Evolutionary conservation across 805 yeast species (phyloP), one percentile per base, ranked within the genome.

Genomic region (Lipomyces yamanashiensis): DNA sequence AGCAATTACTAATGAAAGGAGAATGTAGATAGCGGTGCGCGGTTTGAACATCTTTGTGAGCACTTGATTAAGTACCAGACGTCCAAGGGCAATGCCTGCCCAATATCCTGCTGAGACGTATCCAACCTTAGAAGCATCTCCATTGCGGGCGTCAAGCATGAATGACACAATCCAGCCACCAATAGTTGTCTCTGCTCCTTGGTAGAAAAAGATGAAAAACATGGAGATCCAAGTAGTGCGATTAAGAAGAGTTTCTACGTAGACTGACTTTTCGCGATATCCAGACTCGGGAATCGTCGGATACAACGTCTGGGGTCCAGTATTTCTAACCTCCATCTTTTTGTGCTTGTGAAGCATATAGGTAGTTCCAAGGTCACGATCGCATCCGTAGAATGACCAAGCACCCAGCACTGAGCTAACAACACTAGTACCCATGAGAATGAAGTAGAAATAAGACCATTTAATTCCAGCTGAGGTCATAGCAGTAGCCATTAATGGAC

Each of bases 111-210:
- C 82, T 0, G 88, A 84, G n/a, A 86, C 84, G 71, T 84, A 86
- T 7, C 91, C 87, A 68, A 85, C 82, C n/a, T 76, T 72, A 1
- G 77, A 68, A 37, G 77, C 76, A 54, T 78, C 75, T 19, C 84
- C 85, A 10, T 79, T 74, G 62, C 89, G 81, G 56, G 84, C 81
- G 33, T 81, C 82, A 47, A 85, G 76, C 54, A 88, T 74, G 69
- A 81, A 88, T 2, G 90, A 84, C 54, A 85, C 85, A 17, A 85
- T 76, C 92, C 92, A 88, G 1, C 90, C 87, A 0, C 87, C 90
- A 63, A 87, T 75, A 0, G 88, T 75, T n/a, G 87, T 87, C 72
- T 87, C 92, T 1, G 85, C 82, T 5, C 92, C 93, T 65, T 86
- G 83, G 70, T 88, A 87, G 54, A 84, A 78, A 67, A 87, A 81